A percentile compares a stretch with the other conserved stretches of the same genome.
phyloP scores from a whole-genome alignment of 331 rosid species.

The Dryas integrifolia region DNA sequence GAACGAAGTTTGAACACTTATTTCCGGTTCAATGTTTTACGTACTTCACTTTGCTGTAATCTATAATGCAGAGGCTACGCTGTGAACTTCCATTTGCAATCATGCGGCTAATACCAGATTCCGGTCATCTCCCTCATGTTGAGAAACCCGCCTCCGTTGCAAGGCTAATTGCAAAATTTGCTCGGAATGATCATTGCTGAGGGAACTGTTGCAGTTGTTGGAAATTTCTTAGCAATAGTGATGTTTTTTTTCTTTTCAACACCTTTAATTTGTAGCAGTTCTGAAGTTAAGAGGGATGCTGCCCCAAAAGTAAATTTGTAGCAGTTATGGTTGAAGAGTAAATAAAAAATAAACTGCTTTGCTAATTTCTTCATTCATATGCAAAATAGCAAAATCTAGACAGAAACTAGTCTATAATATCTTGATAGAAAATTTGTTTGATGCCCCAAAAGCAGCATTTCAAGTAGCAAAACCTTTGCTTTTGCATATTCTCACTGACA shows the following conservation, averaged over 20 bases:
- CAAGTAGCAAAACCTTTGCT: too few relatives aligned
- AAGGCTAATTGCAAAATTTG: conserved; percentile 38
- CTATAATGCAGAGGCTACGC: conserved; percentile 40
- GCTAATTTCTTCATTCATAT: too few relatives aligned
- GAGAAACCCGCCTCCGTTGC: conserved; percentile 41
- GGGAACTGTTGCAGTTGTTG: not conserved
- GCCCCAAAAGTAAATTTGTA: too few relatives aligned
- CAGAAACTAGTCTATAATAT: too few relatives aligned
- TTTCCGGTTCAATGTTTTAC: not conserved
- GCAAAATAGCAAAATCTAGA: too few relatives aligned
- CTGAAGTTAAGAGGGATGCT: not conserved
- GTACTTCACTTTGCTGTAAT: not conserved
- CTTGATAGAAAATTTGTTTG: too few relatives aligned
- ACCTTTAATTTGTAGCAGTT: not conserved
- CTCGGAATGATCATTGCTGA: conserved; percentile 11
- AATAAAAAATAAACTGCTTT: too few relatives aligned
- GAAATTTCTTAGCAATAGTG: not conserved
- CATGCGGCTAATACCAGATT: conserved; percentile 31
- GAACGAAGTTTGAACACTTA: not conserved
- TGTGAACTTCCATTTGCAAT: conserved; percentile 44
- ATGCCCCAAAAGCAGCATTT: too few relatives aligned
- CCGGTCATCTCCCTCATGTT: conserved; percentile 56
- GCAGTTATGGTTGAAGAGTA: too few relatives aligned
- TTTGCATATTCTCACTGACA: too few relatives aligned
- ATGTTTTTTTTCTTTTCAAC: not conserved